Evolutionary conservation across 768 basidiomycete species (phyloP).

Genomic region (Lactarius evosmus): DNA sequence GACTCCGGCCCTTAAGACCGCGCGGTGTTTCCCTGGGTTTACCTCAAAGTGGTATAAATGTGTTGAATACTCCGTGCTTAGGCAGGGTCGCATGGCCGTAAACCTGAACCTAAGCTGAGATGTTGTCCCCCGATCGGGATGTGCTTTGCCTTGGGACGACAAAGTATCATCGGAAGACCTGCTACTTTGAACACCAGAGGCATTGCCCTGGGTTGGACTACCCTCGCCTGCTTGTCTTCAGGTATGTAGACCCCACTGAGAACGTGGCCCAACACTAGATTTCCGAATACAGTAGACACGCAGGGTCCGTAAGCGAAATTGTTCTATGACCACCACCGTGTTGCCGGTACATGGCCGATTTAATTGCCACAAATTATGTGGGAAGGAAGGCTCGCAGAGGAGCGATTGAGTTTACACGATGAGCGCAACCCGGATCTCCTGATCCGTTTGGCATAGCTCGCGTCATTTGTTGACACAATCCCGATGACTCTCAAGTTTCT

Average conservation of each 20-base stretch:
- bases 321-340: neutral
- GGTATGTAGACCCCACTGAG: neutral
- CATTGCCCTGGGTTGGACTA: neutral
- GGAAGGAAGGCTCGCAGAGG: neutral
- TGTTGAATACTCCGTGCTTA: neutral
- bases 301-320: neutral
- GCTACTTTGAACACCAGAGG: constrained; percentile 1
- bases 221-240: neutral
- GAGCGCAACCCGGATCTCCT: neutral
- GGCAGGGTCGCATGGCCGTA: constrained; percentile 8
- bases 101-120: constrained; percentile 3
- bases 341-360: neutral
- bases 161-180: neutral
- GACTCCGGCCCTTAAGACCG: neutral
- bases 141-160: neutral
- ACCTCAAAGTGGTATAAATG: neutral
- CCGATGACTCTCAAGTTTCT: neutral
- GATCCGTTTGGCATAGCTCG: neutral
- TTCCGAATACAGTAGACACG: neutral
- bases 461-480: neutral
- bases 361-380: neutral
- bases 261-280: neutral
- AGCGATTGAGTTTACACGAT: neutral
- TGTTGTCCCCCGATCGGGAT: constrained; percentile 4
- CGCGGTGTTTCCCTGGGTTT: neutral